These are phyloP conservation scores for Linum trigynum DNA, from an alignment of 345 rosid genomes.

Conservation along the genomic window DNA sequence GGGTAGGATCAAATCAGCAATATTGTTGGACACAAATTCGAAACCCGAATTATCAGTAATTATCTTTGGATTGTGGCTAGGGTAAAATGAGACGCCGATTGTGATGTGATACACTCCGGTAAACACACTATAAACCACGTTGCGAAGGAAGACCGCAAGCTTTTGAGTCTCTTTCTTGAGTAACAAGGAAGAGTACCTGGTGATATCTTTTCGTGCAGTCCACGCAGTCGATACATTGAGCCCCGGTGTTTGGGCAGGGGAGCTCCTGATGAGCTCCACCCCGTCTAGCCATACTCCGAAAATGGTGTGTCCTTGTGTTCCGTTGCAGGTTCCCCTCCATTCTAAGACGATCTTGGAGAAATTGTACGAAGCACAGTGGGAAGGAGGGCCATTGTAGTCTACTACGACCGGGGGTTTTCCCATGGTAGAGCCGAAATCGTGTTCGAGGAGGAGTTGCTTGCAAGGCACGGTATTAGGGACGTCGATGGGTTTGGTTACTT, in stretches of 20 bases:
- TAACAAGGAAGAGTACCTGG: constrained; percentile 14
- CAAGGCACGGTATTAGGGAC: constrained; percentile 39
- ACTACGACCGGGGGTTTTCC: constrained; percentile 62
- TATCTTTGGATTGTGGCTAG: constrained; percentile 6
- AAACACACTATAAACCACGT: constrained; percentile 21
- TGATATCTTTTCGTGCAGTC: too few relatives aligned
- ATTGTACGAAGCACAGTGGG: constrained; percentile 28
- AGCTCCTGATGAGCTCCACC: constrained; percentile 84
- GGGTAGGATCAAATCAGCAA: constrained; percentile 4
- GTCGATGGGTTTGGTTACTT: constrained; percentile 54
- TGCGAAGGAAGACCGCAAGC: constrained; percentile 61
- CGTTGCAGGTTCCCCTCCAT: constrained; percentile 64
- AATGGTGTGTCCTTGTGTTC: constrained; percentile 72
- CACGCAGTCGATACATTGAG: too few relatives aligned
- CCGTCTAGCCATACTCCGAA: constrained; percentile 86
- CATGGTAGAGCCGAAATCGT: constrained; percentile 38
- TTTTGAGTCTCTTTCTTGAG: constrained; percentile 43
- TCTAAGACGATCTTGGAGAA: constrained; percentile 73
- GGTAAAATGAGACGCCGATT: constrained; percentile 55
- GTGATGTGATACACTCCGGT: constrained; percentile 78
- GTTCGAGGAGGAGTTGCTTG: constrained; percentile 16
- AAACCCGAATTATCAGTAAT: constrained; percentile 3
- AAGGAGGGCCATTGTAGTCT: constrained; percentile 54
- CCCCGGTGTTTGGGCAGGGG: constrained; percentile 40
- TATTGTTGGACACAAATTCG: constrained; percentile 17